Evolutionary conservation across 805 yeast genomes (phyloP).

Genomic region (Candida maris): DNA sequence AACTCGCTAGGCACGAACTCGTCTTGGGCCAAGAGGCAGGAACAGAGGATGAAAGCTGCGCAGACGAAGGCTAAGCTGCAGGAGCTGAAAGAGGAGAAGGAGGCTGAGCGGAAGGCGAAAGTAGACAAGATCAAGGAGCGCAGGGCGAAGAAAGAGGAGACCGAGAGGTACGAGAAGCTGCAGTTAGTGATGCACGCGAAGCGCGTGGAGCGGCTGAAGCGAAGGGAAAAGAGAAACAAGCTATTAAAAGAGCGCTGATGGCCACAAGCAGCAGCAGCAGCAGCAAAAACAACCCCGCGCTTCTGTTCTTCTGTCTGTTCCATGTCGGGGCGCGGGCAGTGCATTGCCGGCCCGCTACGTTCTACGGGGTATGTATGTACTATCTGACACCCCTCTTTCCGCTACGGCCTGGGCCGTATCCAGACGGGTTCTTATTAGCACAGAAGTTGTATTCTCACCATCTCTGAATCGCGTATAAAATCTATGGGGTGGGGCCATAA

Average conservation of each 20-base stretch:
- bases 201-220: constrained; percentile 84
- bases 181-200: constrained; percentile 89
- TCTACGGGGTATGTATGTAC: constrained; percentile 24
- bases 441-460: constrained; percentile 26
- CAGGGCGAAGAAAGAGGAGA: constrained; percentile 78
- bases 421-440: constrained; percentile 37
- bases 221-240: constrained; percentile 93
- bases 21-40: constrained; percentile 64
- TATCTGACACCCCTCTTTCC: constrained; percentile 38
- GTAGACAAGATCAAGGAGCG: constrained; percentile 63
- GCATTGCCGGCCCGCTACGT: background rate
- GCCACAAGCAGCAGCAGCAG: too few species aligned
- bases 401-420: constrained; percentile 21
- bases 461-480: constrained; percentile 32
- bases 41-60: constrained; percentile 60
- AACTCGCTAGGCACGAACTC: constrained; percentile 56
- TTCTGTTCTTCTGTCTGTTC: too few species aligned
- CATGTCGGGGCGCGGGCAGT: too few species aligned
- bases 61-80: constrained; percentile 66
- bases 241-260: constrained; percentile 77
- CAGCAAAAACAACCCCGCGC: too few species aligned
- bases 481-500: constrained; percentile 20
- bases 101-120: constrained; percentile 49
- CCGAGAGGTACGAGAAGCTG: constrained; percentile 78
- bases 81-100: constrained; percentile 77